phyloP scores from a whole-genome alignment of 768 basidiomycete genomes.

The Boletus pseudo-olivaceus region DNA sequence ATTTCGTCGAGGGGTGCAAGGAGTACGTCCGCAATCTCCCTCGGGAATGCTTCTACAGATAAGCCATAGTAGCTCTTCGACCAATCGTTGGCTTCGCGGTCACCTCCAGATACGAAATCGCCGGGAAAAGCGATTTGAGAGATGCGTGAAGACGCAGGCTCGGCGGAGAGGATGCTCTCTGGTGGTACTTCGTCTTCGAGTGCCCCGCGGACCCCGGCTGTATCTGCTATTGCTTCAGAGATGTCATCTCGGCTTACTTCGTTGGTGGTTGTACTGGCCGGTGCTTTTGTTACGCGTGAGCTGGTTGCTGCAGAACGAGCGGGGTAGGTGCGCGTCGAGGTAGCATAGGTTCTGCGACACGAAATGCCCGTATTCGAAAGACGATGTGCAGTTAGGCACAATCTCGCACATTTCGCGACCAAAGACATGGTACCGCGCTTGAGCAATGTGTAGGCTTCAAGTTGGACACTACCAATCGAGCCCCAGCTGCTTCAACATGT shows the following conservation, averaged over 20 bases:
- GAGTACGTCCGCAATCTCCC: conserved; percentile 68
- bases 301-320: conserved; percentile 21
- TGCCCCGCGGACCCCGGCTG: conserved; percentile 13
- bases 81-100: conserved; percentile 63
- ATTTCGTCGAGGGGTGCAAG: conserved; percentile 68
- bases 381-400: conserved; percentile 8
- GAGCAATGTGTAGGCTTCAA: background rate
- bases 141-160: conserved; percentile 7
- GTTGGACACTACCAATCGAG: background rate
- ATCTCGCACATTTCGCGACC: conserved; percentile 9
- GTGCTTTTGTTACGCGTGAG: conserved; percentile 26
- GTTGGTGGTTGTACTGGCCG: conserved; percentile 30
- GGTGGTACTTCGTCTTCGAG: conserved; percentile 13
- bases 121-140: conserved; percentile 28
- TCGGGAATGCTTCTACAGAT: conserved; percentile 70
- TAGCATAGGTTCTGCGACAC: conserved; percentile 16
- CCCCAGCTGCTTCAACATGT: background rate
- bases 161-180: conserved; percentile 10
- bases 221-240: conserved; percentile 20
- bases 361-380: background rate
- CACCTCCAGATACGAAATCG: conserved; percentile 22
- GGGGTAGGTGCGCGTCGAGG: conserved; percentile 24
- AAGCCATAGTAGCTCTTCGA: conserved; percentile 83
- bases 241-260: conserved; percentile 18
- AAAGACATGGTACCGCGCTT: conserved; percentile 13